Percentiles rank a stretch among this genome's conserved stretches.
Conservation (phyloP, 345 rosid genomes). For the Euphorbia peplus region DNA sequence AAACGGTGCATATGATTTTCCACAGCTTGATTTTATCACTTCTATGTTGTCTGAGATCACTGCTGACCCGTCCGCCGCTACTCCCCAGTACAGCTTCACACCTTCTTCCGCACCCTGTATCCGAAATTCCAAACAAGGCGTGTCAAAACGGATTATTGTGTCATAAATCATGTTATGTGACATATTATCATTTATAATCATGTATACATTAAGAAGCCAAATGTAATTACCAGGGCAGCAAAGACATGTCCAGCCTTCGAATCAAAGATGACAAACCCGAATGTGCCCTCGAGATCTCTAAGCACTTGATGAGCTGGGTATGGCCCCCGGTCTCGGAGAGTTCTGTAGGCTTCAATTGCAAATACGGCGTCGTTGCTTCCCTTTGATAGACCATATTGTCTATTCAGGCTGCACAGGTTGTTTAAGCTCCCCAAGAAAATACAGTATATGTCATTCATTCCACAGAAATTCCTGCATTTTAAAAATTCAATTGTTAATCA, state of each 20-base stretch:
- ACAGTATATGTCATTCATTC: slow-evolving; percentile 76
- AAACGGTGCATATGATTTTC: slow-evolving; percentile 93
- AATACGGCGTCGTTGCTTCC: slow-evolving; percentile 73
- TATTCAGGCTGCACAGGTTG: slow-evolving; percentile 58
- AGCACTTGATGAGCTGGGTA: slow-evolving; percentile 94
- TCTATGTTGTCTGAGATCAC: slow-evolving; percentile 77
- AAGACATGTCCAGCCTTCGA: slow-evolving; percentile 67
- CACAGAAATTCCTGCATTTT: slow-evolving; percentile 65
- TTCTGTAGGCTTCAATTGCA: slow-evolving; percentile 78
- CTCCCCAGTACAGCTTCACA: slow-evolving; percentile 79
- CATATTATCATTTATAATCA: too few relatives aligned
- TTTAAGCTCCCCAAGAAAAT: slow-evolving; percentile 65
- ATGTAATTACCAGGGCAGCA: slow-evolving; percentile 79
- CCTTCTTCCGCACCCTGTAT: slow-evolving; percentile 67
- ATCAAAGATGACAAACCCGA: slow-evolving; percentile 83
- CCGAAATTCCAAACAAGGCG: slow-evolving; percentile 1
- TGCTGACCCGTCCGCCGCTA: slow-evolving; percentile 81
- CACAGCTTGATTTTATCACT: slow-evolving; percentile 76
- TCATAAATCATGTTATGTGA: too few relatives aligned
- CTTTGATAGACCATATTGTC: slow-evolving; percentile 75
- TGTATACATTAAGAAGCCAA: too few relatives aligned
- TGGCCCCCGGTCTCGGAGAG: slow-evolving; percentile 90
- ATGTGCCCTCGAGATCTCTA: slow-evolving; percentile 80
- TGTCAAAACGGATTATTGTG: too few relatives aligned
- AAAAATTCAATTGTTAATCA: not conserved